Evolutionary conservation across 768 basidiomycete species (phyloP).

Genomic region (Tricholomella constricta): DNA sequence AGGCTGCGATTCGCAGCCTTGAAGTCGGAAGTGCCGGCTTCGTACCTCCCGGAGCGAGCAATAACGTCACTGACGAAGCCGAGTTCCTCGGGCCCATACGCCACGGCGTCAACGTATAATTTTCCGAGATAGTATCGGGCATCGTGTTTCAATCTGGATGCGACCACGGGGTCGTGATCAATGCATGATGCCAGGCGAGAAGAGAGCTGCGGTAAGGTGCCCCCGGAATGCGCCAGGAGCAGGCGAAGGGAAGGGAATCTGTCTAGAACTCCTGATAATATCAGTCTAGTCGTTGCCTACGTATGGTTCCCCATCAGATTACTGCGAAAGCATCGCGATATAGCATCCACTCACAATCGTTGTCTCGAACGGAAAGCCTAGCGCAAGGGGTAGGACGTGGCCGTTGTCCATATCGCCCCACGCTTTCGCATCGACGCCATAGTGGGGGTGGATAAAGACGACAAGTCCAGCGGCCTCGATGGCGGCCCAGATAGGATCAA

Average conservation of each 20-base stretch:
- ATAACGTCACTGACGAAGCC: constrained; percentile 75
- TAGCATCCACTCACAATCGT: constrained; percentile 60
- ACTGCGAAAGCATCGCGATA: background rate
- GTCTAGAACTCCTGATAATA: constrained; percentile 80
- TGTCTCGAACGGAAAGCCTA: constrained; percentile 91
- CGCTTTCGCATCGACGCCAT: constrained; percentile 71
- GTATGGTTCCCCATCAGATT: constrained; percentile 8
- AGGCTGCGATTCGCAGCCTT: constrained; percentile 36
- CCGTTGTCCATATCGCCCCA: constrained; percentile 83
- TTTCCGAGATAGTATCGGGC: constrained; percentile 81
- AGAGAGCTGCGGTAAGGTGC: constrained; percentile 80
- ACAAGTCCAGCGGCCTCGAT: constrained; percentile 70
- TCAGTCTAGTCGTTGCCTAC: constrained; percentile 74
- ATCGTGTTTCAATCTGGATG: constrained; percentile 74
- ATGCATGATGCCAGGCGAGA: constrained; percentile 86
- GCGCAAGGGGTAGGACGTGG: constrained; percentile 82
- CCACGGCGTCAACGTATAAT: constrained; percentile 85
- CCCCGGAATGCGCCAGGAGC: constrained; percentile 86
- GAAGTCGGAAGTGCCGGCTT: constrained; percentile 31
- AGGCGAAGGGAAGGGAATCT: constrained; percentile 74
- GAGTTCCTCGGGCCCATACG: constrained; percentile 85
- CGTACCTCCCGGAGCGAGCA: constrained; percentile 57
- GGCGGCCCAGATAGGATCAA: constrained; percentile 84
- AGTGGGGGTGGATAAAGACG: constrained; percentile 86
- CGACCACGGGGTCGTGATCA: constrained; percentile 80